phyloP scores from a whole-genome alignment of 805 yeast species.

The Candida silvicultrix region DNA sequence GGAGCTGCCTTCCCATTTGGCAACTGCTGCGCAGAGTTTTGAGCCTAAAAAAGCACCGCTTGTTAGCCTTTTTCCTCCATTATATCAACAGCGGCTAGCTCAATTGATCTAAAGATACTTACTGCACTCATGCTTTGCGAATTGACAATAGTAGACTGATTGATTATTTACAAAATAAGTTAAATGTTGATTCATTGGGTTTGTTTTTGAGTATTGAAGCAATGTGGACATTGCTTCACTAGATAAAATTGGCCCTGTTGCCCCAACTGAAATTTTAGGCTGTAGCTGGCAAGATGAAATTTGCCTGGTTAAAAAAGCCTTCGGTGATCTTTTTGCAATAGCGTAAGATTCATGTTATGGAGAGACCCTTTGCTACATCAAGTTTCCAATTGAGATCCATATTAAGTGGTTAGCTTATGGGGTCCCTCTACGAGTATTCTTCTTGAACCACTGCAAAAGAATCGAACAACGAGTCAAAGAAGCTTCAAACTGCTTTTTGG shows the following conservation, averaged over 20 bases:
- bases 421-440: not conserved
- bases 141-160: not conserved
- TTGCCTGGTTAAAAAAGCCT: not conserved
- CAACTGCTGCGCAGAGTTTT: not conserved
- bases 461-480: not conserved
- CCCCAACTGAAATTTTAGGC: constrained; percentile 5
- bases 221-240: constrained; percentile 1
- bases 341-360: no score
- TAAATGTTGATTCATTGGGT: not conserved
- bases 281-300: not conserved
- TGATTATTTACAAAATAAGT: no score
- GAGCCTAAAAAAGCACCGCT: not conserved
- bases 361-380: no score
- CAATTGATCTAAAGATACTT: not conserved
- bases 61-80: not conserved
- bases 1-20: constrained; percentile 3
- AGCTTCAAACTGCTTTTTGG: not conserved
- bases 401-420: not conserved
- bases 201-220: not conserved
- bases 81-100: not conserved
- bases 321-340: not conserved
- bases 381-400: no score
- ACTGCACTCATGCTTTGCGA: not conserved
- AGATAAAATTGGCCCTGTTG: not conserved
- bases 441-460: not conserved